Evolutionary conservation across 176 grass and related monocot genomes (phyloP).

Genomic region (Olyra latifolia): DNA sequence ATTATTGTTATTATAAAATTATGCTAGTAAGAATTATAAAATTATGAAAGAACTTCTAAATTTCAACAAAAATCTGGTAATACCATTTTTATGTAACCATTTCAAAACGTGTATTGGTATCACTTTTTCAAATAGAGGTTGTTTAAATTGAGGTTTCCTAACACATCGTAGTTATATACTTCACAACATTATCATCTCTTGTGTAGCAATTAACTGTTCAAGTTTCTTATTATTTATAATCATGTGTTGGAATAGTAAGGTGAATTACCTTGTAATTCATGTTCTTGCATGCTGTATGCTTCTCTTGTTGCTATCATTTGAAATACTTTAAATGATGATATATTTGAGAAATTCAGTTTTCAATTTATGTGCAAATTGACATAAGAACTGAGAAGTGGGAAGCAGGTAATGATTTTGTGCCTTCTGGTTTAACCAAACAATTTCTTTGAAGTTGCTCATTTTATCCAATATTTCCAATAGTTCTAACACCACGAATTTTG

Average conservation of each 20-base stretch:
- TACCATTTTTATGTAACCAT: slow-evolving; percentile 2
- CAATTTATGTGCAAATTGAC: background rate
- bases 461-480: background rate
- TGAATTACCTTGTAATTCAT: background rate
- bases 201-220: background rate
- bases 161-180: background rate
- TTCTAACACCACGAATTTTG: background rate
- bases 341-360: background rate
- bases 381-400: background rate
- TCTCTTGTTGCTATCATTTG: background rate
- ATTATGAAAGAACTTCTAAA: background rate
- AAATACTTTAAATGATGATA: background rate
- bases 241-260: background rate
- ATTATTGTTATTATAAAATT: background rate
- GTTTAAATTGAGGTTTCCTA: background rate
- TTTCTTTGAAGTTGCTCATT: background rate
- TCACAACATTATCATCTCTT: background rate
- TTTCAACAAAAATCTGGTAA: background rate
- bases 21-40: background rate
- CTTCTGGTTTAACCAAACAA: background rate
- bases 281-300: background rate
- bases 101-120: background rate
- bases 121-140: background rate
- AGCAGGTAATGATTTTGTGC: background rate
- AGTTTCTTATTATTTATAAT: background rate